Conservation (phyloP, 2,329 filamentous ascomycete genomes). For the Pseudogymnoascus sp. region DNA sequence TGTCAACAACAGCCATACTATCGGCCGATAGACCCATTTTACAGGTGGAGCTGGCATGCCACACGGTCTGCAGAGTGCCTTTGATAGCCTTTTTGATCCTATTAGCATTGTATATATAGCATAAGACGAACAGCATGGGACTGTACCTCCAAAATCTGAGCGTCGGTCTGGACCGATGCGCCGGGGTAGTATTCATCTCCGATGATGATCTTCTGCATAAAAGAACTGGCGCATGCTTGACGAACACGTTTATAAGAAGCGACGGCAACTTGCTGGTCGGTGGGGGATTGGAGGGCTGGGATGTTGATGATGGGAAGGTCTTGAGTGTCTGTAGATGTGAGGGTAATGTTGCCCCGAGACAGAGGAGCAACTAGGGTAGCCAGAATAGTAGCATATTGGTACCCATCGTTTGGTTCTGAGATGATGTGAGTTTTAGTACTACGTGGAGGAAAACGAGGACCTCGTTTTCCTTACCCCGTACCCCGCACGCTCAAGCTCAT, state of each 20-base stretch:
- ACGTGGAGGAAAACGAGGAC: background rate
- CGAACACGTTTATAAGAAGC: conserved; percentile 36
- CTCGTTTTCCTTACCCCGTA: too few relatives aligned
- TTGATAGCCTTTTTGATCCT: background rate
- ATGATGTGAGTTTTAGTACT: background rate
- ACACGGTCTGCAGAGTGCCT: background rate
- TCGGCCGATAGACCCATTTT: conserved; percentile 26
- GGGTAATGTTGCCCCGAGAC: conserved; percentile 37
- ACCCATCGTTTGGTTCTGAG: conserved; percentile 23
- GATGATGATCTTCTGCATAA: conserved; percentile 17
- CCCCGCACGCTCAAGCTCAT: too few relatives aligned
- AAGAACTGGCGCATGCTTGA: conserved; percentile 17
- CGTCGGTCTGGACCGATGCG: conserved; percentile 17
- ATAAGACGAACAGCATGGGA: background rate
- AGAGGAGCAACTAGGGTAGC: conserved; percentile 32
- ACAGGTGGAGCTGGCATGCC: conserved; percentile 8
- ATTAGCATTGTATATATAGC: background rate
- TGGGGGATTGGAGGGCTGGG: conserved; percentile 37
- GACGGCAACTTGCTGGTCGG: conserved; percentile 39
- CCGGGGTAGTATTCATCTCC: conserved; percentile 21
- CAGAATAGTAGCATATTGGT: conserved; percentile 29
- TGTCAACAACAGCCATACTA: conserved; percentile 57
- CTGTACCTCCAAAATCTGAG: conserved; percentile 16
- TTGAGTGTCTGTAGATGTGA: conserved; percentile 27
- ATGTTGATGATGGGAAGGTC: conserved; percentile 38